These are phyloP conservation scores for Penicillium desertorum DNA, from an alignment of 495 filamentous ascomycete species.

Conservation along the genomic window DNA sequence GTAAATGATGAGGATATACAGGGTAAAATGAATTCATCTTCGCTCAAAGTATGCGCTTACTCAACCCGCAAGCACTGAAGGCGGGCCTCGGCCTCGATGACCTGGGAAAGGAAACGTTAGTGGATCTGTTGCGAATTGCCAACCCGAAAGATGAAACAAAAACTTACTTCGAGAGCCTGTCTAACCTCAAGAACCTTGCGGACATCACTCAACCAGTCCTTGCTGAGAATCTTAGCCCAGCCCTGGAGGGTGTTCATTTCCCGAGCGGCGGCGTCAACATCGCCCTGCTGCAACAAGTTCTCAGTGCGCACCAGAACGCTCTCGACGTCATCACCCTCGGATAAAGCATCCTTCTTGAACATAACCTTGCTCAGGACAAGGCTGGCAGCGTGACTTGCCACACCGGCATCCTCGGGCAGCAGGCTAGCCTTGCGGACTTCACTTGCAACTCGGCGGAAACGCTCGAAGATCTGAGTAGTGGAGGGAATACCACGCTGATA, in stretches of 20 bases:
- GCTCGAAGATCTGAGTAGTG: conserved; percentile 79
- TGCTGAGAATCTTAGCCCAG: conserved; percentile 90
- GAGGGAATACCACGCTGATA: conserved; percentile 92
- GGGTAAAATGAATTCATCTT: conserved; percentile 34
- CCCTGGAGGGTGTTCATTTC: conserved; percentile 92
- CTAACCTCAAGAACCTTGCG: conserved; percentile 88
- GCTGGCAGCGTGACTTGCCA: conserved; percentile 88
- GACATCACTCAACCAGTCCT: conserved; percentile 89
- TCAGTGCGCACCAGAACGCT: conserved; percentile 87
- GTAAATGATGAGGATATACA: conserved; percentile 40
- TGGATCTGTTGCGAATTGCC: conserved; percentile 1
- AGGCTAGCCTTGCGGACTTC: conserved; percentile 94
- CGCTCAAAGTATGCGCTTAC: conserved; percentile 39
- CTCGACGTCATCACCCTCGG: conserved; percentile 89
- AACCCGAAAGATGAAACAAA: neutral
- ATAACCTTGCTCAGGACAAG: conserved; percentile 84
- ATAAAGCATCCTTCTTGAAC: conserved; percentile 89
- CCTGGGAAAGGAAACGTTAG: conserved; percentile 30
- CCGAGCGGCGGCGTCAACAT: conserved; percentile 84
- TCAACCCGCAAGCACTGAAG: conserved; percentile 52
- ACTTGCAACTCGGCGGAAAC: conserved; percentile 88
- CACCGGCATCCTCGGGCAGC: conserved; percentile 87
- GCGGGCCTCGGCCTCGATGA: conserved; percentile 51
- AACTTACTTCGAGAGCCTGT: conserved; percentile 88
- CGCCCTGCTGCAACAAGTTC: conserved; percentile 83